Percentiles rank a stretch among this genome's conserved stretches.
Evolutionary conservation across 495 filamentous ascomycete genomes (phyloP).

Genomic region (Hypoxylon crocopeplum): DNA sequence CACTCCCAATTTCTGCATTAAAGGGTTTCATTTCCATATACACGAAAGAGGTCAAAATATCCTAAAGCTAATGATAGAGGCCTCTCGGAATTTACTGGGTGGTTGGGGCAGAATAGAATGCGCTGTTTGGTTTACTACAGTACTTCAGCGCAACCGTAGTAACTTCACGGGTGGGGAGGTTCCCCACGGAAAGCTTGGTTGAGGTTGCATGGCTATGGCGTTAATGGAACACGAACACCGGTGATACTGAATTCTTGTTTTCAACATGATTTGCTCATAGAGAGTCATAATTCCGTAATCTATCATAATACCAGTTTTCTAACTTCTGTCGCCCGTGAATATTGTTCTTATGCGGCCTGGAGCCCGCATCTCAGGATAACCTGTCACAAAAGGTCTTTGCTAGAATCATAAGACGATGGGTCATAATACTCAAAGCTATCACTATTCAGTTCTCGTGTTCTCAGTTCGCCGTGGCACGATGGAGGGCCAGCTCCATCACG

Average conservation of each 20-base stretch:
- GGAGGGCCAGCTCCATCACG: background rate
- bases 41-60: conserved; percentile 21
- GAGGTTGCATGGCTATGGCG: conserved; percentile 39
- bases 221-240: conserved; percentile 36
- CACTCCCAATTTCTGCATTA: conserved; percentile 13
- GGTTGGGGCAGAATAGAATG: conserved; percentile 25
- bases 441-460: conserved; percentile 18
- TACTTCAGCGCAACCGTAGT: conserved; percentile 31
- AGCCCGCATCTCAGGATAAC: conserved; percentile 10
- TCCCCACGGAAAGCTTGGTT: conserved; percentile 24
- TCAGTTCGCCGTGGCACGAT: background rate
- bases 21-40: conserved; percentile 18
- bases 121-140: conserved; percentile 27
- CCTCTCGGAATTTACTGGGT: conserved; percentile 31
- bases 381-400: conserved; percentile 12
- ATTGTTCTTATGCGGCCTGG: background rate
- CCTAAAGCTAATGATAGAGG: conserved; percentile 35
- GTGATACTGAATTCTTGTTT: conserved; percentile 28
- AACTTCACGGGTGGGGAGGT: conserved; percentile 27
- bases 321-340: conserved; percentile 5
- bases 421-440: conserved; percentile 3
- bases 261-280: conserved; percentile 38
- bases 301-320: conserved; percentile 18
- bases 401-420: conserved; percentile 8
- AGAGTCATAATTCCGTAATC: conserved; percentile 40